Percentiles rank a stretch among this genome's conserved stretches.
phyloP scores from a whole-genome alignment of 116 monocot species.

The Phalaenopsis hybrid region DNA sequence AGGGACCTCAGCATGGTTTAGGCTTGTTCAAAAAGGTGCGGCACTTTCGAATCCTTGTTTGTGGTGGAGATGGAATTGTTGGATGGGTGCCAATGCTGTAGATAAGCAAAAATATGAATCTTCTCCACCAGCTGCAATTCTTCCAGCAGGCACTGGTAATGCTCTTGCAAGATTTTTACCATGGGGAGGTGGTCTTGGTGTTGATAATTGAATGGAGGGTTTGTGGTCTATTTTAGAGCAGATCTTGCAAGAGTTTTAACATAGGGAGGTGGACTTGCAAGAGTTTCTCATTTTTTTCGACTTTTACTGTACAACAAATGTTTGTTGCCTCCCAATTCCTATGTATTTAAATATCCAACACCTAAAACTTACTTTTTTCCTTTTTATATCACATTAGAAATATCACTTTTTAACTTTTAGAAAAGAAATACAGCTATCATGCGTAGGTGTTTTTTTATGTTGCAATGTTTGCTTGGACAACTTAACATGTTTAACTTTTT shows the following conservation, averaged over 20 bases:
- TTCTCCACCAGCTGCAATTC: conserved; percentile 91
- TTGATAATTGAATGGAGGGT: conserved; percentile 75
- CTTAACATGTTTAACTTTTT: too few relatives aligned
- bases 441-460: too few relatives aligned
- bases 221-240: conserved; percentile 63
- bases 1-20: conserved; percentile 79
- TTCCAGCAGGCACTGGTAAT: conserved; percentile 96
- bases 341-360: too few relatives aligned
- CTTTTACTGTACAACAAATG: too few relatives aligned
- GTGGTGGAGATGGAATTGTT: conserved; percentile 89
- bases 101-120: conserved; percentile 85
- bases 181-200: conserved; percentile 89
- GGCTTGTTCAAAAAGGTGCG: conserved; percentile 67
- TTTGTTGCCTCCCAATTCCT: too few relatives aligned
- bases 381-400: too few relatives aligned
- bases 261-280: too few relatives aligned
- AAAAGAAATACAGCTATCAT: too few relatives aligned
- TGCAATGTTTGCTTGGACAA: too few relatives aligned
- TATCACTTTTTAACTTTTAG: too few relatives aligned
- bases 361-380: too few relatives aligned
- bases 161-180: conserved; percentile 85
- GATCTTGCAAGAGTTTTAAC: conserved; percentile 5
- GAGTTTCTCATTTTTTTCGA: too few relatives aligned
- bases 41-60: conserved; percentile 36
- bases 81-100: conserved; percentile 88